Percentiles rank a stretch among this genome's conserved stretches.
Conservation (phyloP, 306 rosid species). For the Prunus dulcis region DNA sequence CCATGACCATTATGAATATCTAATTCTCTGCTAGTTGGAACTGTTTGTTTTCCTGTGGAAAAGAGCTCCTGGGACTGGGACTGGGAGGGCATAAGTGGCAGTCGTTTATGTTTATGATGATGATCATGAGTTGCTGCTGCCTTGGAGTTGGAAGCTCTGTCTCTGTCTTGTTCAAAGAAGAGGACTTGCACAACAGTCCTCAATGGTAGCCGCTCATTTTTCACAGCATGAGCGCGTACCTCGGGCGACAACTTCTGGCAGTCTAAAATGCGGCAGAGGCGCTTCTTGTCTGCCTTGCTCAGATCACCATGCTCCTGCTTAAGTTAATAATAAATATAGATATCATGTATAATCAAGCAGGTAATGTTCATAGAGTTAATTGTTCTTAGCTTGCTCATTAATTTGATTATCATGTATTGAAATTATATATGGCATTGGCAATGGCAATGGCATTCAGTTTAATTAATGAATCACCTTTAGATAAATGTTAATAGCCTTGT, state of each 20-base stretch:
- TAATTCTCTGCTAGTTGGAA: constrained; percentile 26
- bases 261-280: constrained; percentile 62
- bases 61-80: constrained; percentile 34
- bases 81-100: neutral
- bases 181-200: constrained; percentile 85
- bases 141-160: constrained; percentile 37
- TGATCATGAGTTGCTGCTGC: constrained; percentile 17
- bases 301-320: constrained; percentile 68
- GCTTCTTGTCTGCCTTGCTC: constrained; percentile 67
- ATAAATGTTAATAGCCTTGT: constrained; percentile 83
- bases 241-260: constrained; percentile 73
- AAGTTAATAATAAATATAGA: constrained; percentile 15
- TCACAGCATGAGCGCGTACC: constrained; percentile 66
- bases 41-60: constrained; percentile 29
- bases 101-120: constrained; percentile 21
- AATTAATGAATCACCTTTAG: constrained; percentile 55
- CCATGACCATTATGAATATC: constrained; percentile 18
- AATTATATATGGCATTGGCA: neutral
- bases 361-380: neutral
- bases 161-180: constrained; percentile 62
- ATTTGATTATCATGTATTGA: too few relatives aligned
- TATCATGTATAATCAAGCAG: neutral
- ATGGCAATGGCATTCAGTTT: neutral
- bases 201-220: constrained; percentile 74
- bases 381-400: neutral